A percentile compares a stretch with the other conserved stretches of the same genome.
These are phyloP conservation scores for Scheffersomyces amazonensis DNA, from an alignment of 805 yeast species.

Conservation along the genomic window DNA sequence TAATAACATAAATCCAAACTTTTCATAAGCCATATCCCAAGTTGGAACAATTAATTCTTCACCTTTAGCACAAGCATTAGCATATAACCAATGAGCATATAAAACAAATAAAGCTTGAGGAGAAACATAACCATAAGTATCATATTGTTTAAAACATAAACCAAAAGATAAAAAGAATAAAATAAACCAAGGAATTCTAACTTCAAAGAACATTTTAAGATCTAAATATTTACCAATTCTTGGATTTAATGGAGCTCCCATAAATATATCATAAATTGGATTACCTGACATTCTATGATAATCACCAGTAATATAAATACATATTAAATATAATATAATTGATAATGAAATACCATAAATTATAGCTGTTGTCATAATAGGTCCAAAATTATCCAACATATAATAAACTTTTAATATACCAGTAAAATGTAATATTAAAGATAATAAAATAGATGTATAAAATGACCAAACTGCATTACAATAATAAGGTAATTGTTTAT, in stretches of 20 bases:
- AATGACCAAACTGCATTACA: constrained; percentile 91
- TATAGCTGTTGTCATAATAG: constrained; percentile 91
- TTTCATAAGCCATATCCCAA: constrained; percentile 99
- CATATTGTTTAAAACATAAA: constrained; percentile 75
- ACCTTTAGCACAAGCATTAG: constrained; percentile 96
- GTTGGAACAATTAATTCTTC: constrained; percentile 97
- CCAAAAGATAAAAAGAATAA: constrained; percentile 74
- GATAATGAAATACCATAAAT: constrained; percentile 71
- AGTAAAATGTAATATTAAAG: constrained; percentile 64
- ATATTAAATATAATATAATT: constrained; percentile 64
- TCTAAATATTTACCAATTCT: constrained; percentile 84
- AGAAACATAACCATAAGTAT: constrained; percentile 72
- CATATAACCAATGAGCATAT: constrained; percentile 90
- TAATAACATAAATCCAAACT: constrained; percentile 97
- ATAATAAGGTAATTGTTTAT: constrained; percentile 82
- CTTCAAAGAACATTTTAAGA: constrained; percentile 96
- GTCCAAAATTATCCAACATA: constrained; percentile 79
- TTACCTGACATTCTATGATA: constrained; percentile 92
- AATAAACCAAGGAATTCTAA: constrained; percentile 95
- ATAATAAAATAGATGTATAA: constrained; percentile 62
- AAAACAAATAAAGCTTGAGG: constrained; percentile 72
- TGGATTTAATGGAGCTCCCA: constrained; percentile 98
- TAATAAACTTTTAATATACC: constrained; percentile 73
- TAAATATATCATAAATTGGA: constrained; percentile 83
- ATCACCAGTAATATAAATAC: constrained; percentile 64